Evolutionary conservation across 2,329 filamentous ascomycete species (phyloP), one percentile per base, ranked within the genome.

Genomic region (Alternaria metachromatica): DNA sequence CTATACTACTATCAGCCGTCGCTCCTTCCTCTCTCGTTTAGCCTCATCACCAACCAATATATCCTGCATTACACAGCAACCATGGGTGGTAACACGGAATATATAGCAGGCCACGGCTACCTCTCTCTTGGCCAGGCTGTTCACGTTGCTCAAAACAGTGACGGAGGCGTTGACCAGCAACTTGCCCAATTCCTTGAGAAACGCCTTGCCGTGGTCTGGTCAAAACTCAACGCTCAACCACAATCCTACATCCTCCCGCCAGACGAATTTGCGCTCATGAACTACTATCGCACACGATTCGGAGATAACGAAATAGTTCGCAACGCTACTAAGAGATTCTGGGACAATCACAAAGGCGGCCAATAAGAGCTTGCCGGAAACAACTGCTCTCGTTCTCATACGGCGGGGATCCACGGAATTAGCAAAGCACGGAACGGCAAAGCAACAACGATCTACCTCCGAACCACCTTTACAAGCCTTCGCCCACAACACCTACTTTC

Each of bases 251-350:
- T 96, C 67, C 89, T 96, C 83, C 88, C 84, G 33, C 84, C 86
- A 66, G 89, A 93, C 79, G 93, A 97, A 81, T 96, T 96, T 74
- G 88, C 92, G 58, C 86, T 96, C 64, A 94, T 96, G 87, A 96
- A 96, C 83, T 95, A 90, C 80, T 95, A 91, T 79, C 90, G 92
- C 66, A 81, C 86, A 66, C 87, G 90, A 10, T 93, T 91, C 75
- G 78, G 82, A 28, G 87, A 87, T 63, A 82, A 81, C 15, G 75
- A 80, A 25, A 73, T 86, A 53, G 83, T 86, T 21, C 83, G 84
- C 70, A 80, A 80, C 55, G 86, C 86, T 11, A 84, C 87, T 55
- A 84, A 82, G 65, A 84, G 87, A 13, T 89, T 86, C 74, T 89
- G 87, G 87, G 81, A 87, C 68, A 79, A 82, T 51, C 80, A 82